Evolutionary conservation across 2,329 filamentous ascomycete species (phyloP).

Genomic region (Aureobasidium zeae): DNA sequence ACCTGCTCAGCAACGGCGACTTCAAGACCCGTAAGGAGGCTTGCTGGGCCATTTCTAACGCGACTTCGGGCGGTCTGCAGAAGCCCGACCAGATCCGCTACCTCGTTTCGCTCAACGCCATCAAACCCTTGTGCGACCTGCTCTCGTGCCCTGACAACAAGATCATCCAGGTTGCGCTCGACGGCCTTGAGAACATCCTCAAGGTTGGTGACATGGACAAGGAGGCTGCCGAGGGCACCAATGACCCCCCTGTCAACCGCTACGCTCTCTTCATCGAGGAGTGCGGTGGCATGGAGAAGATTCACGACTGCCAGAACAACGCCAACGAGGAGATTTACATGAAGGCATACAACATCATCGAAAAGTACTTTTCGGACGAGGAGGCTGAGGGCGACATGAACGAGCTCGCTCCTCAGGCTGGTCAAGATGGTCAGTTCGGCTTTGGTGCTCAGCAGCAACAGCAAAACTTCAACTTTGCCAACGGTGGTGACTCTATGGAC

Average conservation of each 20-base stretch:
- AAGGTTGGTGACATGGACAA: conserved; percentile 99
- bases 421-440: conserved; percentile 67
- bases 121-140: conserved; percentile 93
- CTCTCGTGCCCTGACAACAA: conserved; percentile 97
- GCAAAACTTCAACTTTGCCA: conserved; percentile 90
- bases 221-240: conserved; percentile 66
- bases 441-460: conserved; percentile 65
- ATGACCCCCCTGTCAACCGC: conserved; percentile 75
- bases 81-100: conserved; percentile 99
- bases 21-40: conserved; percentile 99
- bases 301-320: conserved; percentile 99
- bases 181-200: conserved; percentile 96
- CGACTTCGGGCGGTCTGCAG: conserved; percentile 91
- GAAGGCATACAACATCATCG: conserved; percentile 99
- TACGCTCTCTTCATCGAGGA: conserved; percentile 98
- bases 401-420: conserved; percentile 63
- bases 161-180: conserved; percentile 97
- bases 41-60: conserved; percentile 99
- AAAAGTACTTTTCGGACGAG: conserved; percentile 99
- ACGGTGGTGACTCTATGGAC: conserved; percentile 63
- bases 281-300: conserved; percentile 99
- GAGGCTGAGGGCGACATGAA: conserved; percentile 78
- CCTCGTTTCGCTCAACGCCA: conserved; percentile 85
- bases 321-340: conserved; percentile 99
- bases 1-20: conserved; percentile 90